A percentile compares a stretch with the other conserved stretches of the same genome.
Conservation (phyloP, 306 rosid species). For the Dryas alaskensis region DNA sequence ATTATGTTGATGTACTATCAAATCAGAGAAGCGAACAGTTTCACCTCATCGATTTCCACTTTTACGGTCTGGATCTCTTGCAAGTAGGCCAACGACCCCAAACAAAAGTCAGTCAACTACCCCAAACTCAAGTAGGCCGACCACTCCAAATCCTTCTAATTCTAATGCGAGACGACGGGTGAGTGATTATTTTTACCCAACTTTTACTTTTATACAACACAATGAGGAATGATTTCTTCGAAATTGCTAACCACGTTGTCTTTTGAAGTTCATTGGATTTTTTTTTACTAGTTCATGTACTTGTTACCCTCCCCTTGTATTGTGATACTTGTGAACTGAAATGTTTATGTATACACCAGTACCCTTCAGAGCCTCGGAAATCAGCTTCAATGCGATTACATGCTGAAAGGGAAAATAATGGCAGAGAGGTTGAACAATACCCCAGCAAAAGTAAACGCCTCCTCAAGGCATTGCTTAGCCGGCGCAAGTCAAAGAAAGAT, state of each 20-base stretch:
- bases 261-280: neutral
- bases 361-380: conserved; percentile 87
- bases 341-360: conserved; percentile 40
- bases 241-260: neutral
- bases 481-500: conserved; percentile 96
- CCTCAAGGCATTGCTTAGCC: conserved; percentile 86
- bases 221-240: neutral
- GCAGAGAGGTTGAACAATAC: conserved; percentile 65
- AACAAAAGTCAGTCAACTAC: conserved; percentile 66
- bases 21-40: conserved; percentile 71
- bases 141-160: conserved; percentile 74
- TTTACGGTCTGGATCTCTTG: conserved; percentile 80
- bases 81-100: conserved; percentile 69
- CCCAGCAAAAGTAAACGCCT: conserved; percentile 96
- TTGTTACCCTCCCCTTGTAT: neutral
- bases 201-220: neutral
- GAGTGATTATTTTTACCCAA: conserved; percentile 21
- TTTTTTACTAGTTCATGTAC: neutral
- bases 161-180: conserved; percentile 72
- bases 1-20: conserved; percentile 26
- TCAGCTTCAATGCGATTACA: conserved; percentile 90
- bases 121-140: conserved; percentile 80
- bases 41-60: conserved; percentile 96
- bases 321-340: conserved; percentile 4
- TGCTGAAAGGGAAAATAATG: conserved; percentile 62